A percentile compares a stretch with the other conserved stretches of the same genome.
Evolutionary conservation across 1,284 basidiomycete genomes (phyloP).

Genomic region (Ceratobasidium sp.): DNA sequence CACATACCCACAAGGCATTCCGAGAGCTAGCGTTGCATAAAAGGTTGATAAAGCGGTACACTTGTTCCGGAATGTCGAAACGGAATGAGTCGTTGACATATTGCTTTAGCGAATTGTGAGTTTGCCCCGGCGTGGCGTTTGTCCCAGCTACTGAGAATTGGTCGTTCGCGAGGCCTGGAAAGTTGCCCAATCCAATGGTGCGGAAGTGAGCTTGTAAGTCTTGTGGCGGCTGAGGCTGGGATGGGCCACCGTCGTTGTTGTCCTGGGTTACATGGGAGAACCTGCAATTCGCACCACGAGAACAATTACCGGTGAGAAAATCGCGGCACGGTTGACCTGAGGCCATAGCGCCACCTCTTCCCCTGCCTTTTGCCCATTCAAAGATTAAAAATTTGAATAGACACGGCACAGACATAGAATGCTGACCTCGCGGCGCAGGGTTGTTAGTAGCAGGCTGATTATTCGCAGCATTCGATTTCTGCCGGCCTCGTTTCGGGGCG

Average conservation of each 20-base stretch:
- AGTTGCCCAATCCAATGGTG: background rate
- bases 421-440: background rate
- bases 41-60: constrained; percentile 59
- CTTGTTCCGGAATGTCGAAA: constrained; percentile 53
- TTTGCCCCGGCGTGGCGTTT: constrained; percentile 55
- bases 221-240: background rate
- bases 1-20: constrained; percentile 61
- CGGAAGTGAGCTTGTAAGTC: background rate
- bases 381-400: no score
- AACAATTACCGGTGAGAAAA: background rate
- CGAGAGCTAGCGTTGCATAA: constrained; percentile 57
- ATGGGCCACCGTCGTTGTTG: background rate
- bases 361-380: no score
- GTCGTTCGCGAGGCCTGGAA: constrained; percentile 36
- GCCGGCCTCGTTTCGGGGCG: background rate
- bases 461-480: background rate
- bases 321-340: background rate
- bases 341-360: background rate
- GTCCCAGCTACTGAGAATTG: background rate
- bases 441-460: background rate
- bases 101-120: constrained; percentile 57
- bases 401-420: no score
- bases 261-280: background rate
- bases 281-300: background rate
- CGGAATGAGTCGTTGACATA: constrained; percentile 56